phyloP scores from a whole-genome alignment of 2,329 filamentous ascomycete species.

The Fusarium sp. region DNA sequence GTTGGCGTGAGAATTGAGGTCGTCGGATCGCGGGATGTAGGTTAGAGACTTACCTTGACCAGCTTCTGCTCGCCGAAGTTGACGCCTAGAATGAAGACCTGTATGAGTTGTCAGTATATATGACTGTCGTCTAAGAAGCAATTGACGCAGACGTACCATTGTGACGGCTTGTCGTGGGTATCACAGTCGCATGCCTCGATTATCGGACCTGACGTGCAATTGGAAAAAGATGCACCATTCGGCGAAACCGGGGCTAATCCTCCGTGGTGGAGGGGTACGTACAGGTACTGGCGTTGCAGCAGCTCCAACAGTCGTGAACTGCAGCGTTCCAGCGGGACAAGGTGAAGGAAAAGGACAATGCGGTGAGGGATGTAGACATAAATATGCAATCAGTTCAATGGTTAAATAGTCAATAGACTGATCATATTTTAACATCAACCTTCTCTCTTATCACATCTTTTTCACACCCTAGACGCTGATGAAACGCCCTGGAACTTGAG shows the following conservation, averaged over 20 bases:
- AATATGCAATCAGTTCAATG: not conserved
- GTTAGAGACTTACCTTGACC: conserved; percentile 74
- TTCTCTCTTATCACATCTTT: not conserved
- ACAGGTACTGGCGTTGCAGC: not conserved
- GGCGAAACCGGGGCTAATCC: conserved; percentile 47
- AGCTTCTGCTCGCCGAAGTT: conserved; percentile 87
- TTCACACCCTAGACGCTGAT: not conserved
- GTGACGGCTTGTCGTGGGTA: conserved; percentile 31
- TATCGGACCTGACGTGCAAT: conserved; percentile 26
- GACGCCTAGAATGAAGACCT: conserved; percentile 89
- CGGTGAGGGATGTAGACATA: not conserved
- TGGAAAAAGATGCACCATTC: conserved; percentile 37
- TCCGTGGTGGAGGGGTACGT: not conserved
- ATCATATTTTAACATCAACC: not conserved
- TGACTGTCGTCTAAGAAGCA: no score
- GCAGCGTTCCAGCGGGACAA: not conserved
- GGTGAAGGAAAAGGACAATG: not conserved
- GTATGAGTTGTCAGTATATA: not conserved
- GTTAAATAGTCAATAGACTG: not conserved
- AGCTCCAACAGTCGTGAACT: not conserved
- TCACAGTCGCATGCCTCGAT: conserved; percentile 39
- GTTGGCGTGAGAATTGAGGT: conserved; percentile 21
- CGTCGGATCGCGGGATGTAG: not conserved
- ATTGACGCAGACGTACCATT: conserved; percentile 35
- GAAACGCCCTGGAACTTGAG: conserved; percentile 41